Percentiles rank a stretch among this genome's conserved stretches.
Evolutionary conservation across 2,329 filamentous ascomycete species (phyloP).

Genomic region (Helicocarpus griseus): DNA sequence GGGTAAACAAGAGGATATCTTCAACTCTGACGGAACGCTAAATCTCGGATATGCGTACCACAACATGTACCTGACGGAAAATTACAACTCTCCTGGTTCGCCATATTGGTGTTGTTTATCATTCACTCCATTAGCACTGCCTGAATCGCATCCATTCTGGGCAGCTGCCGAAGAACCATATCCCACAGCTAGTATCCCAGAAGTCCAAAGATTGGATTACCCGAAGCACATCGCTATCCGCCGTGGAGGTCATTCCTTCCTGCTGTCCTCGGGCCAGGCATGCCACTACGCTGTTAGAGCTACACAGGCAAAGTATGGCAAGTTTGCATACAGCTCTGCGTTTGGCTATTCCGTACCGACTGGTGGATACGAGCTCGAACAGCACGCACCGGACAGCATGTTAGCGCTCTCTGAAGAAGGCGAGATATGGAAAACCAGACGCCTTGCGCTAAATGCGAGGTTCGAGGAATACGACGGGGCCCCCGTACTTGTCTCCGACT

Average conservation of each 20-base stretch:
- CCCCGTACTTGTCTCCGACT: conserved; percentile 57
- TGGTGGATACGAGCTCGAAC: conserved; percentile 64
- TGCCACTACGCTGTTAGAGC: conserved; percentile 75
- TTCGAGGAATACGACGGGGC: conserved; percentile 47
- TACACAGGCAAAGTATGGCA: conserved; percentile 72
- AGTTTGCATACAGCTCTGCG: conserved; percentile 65
- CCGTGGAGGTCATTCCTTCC: conserved; percentile 64
- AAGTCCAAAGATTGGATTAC: conserved; percentile 53
- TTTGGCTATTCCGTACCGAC: conserved; percentile 72
- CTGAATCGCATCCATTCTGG: conserved; percentile 66
- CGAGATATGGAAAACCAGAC: conserved; percentile 69
- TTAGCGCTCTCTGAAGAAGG: conserved; percentile 67
- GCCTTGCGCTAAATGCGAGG: conserved; percentile 54
- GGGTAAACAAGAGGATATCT: conserved; percentile 65
- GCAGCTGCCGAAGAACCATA: conserved; percentile 54
- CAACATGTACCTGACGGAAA: conserved; percentile 73
- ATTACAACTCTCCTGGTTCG: conserved; percentile 67
- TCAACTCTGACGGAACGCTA: conserved; percentile 63
- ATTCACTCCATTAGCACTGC: conserved; percentile 63
- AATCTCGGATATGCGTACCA: conserved; percentile 70
- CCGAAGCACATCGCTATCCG: conserved; percentile 65
- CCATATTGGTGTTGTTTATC: conserved; percentile 72
- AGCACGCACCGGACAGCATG: conserved; percentile 65
- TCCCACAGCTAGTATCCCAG: conserved; percentile 46
- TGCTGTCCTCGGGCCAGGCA: conserved; percentile 67